A percentile compares a stretch with the other conserved stretches of the same genome.
Evolutionary conservation across 2,329 filamentous ascomycete species (phyloP).

Genomic region (Fusarium xyrophilum): DNA sequence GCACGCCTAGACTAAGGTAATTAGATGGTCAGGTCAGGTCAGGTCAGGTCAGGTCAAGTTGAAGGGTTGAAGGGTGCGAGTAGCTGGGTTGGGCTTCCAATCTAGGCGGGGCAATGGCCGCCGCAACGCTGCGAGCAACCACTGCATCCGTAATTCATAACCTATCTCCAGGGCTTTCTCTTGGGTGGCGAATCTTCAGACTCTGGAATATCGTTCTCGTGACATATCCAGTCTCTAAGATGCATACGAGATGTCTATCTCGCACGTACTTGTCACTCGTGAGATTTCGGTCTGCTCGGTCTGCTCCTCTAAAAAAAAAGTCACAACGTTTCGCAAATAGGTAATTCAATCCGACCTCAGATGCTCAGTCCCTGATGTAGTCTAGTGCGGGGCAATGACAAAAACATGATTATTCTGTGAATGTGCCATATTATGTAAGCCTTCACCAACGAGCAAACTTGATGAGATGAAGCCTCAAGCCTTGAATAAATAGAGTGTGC

Average conservation of each 20-base stretch:
- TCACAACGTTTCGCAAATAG: not conserved
- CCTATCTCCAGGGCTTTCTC: slow-evolving; percentile 1
- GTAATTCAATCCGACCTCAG: slow-evolving; percentile 2
- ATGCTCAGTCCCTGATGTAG: not conserved
- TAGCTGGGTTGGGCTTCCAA: slow-evolving; percentile 22
- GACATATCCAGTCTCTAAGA: slow-evolving; percentile 27
- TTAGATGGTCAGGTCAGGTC: too few species aligned
- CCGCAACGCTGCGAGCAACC: slow-evolving; percentile 1
- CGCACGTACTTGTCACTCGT: not conserved
- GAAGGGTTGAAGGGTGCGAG: slow-evolving; percentile 18
- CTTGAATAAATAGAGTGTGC: too few species aligned
- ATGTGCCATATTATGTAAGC: slow-evolving; percentile 43
- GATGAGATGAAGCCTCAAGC: not conserved
- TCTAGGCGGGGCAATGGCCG: slow-evolving; percentile 39
- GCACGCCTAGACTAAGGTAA: slow-evolving; percentile 13
- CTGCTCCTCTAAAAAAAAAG: not conserved
- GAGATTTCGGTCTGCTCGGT: not conserved
- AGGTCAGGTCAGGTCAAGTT: not conserved
- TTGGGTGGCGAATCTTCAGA: slow-evolving; percentile 39
- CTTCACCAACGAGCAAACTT: not conserved
- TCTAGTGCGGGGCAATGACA: slow-evolving; percentile 21
- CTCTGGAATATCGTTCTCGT: slow-evolving; percentile 21
- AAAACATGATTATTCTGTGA: slow-evolving; percentile 36
- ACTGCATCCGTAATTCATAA: slow-evolving; percentile 10
- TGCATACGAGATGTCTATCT: not conserved